Evolutionary conservation across 805 yeast species (phyloP).

Genomic region (Candida pseudoglaebosa): DNA sequence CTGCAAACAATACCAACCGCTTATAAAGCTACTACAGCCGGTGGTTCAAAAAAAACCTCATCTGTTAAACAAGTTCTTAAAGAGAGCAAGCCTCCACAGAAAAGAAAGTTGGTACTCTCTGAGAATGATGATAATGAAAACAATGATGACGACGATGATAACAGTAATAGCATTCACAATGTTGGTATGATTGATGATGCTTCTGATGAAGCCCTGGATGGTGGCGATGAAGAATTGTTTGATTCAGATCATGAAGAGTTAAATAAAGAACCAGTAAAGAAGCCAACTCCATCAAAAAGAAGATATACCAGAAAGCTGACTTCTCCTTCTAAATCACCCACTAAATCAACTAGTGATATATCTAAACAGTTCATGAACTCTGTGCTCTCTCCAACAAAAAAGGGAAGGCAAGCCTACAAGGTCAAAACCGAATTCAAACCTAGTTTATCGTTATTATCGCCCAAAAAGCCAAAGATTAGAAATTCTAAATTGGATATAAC

Average conservation of each 20-base stretch:
- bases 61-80: slow-evolving; percentile 5
- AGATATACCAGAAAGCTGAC: slow-evolving; percentile 6
- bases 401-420: slow-evolving; percentile 15
- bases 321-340: slow-evolving; percentile 11
- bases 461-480: slow-evolving; percentile 8
- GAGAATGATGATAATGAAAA: slow-evolving; percentile 8
- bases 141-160: slow-evolving; percentile 3
- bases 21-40: slow-evolving; percentile 10
- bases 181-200: too few relatives aligned
- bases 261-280: slow-evolving; percentile 7
- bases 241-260: slow-evolving; percentile 9
- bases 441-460: slow-evolving; percentile 12
- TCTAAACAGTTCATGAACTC: slow-evolving; percentile 20
- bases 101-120: slow-evolving; percentile 10
- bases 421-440: slow-evolving; percentile 17
- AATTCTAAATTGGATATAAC: slow-evolving; percentile 15
- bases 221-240: slow-evolving; percentile 10
- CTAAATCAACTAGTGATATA: slow-evolving; percentile 22
- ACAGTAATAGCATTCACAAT: too few relatives aligned
- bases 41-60: slow-evolving; percentile 6
- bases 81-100: slow-evolving; percentile 8
- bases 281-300: slow-evolving; percentile 6
- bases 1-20: slow-evolving; percentile 23
- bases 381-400: slow-evolving; percentile 19
- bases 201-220: slow-evolving; percentile 5